Evolutionary conservation across 2,329 filamentous ascomycete species (phyloP), one percentile per base, ranked within the genome.

Genomic region (Raffaelea albimanens): DNA sequence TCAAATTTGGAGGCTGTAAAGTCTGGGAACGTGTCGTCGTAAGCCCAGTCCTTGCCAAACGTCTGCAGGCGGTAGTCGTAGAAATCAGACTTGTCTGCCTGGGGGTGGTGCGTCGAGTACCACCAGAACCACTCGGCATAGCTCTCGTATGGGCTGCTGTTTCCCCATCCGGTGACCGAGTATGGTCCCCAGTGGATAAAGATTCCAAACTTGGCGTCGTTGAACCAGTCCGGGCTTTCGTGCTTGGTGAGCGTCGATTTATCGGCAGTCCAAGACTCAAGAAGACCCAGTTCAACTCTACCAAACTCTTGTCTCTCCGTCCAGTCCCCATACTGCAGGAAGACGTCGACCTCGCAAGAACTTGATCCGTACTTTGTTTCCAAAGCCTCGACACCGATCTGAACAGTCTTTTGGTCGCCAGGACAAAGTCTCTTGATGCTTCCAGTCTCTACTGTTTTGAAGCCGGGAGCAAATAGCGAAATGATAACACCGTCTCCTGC

Each of bases 131-230:
- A 70, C 52, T 71, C 68, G 1, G 67, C 64, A 44, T 70, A 70
- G 23, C 60, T 63, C 51, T 71, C 67, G 44, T 65, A 54, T 1
- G 60, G 58, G 3, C 60, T 59, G 4, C 62, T 62, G 52, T 68
- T 68, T 3, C 76, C 76, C 74, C 75, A 80, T 3, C 69, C 75
- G 0, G 76, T 71, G 1, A 79, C 75, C 0, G 72, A 60, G 52
- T 78, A 80, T 0, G 69, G 62, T 0, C 76, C 76, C 73, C 76
- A 80, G 50, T 80, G 76, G 38, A 80, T 74, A 55, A 81, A 80
- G 34, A 80, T 80, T 1, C 77, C 76, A 51, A 66, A 80, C 49
- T 81, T 80, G 20, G 65, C 71, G 39, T 69, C 64, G 46, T 74
- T 66, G 52, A 69, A 80, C 76, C 76, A 80, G 5, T 67, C 62